phyloP scores from a whole-genome alignment of 306 rosid genomes.

The Cucumis hystrix region DNA sequence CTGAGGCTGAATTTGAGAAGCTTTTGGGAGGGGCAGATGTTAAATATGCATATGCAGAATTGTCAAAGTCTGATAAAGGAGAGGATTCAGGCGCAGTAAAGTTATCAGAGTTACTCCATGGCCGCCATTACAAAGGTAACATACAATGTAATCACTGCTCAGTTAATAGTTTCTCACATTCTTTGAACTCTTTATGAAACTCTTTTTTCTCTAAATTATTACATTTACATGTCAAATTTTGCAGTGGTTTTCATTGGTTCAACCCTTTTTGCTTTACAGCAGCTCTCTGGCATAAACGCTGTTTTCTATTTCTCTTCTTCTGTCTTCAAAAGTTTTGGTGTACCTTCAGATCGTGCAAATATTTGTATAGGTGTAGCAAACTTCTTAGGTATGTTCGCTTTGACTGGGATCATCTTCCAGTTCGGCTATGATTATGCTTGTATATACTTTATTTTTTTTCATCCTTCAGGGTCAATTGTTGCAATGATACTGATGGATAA shows the following conservation, averaged over 20 bases:
- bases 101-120: slow-evolving; percentile 58
- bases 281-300: slow-evolving; percentile 98
- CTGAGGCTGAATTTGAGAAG: slow-evolving; percentile 76
- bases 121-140: slow-evolving; percentile 75
- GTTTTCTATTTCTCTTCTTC: slow-evolving; percentile 94
- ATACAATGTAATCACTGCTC: background rate
- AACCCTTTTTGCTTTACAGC: slow-evolving; percentile 98
- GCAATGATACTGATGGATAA: slow-evolving; percentile 89
- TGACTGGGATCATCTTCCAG: slow-evolving; percentile 10
- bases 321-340: slow-evolving; percentile 87
- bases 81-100: slow-evolving; percentile 57
- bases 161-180: background rate
- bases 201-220: slow-evolving; percentile 1
- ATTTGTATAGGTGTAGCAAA: slow-evolving; percentile 66
- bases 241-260: slow-evolving; percentile 99
- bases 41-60: slow-evolving; percentile 61
- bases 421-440: background rate
- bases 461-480: slow-evolving; percentile 63
- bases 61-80: slow-evolving; percentile 59
- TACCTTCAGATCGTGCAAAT: slow-evolving; percentile 79
- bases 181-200: background rate
- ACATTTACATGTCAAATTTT: slow-evolving; percentile 29
- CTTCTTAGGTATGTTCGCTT: slow-evolving; percentile 42
- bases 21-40: slow-evolving; percentile 78
- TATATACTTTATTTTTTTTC: background rate